A percentile compares a stretch with the other conserved stretches of the same genome.
phyloP scores from a whole-genome alignment of 2,329 filamentous ascomycete species.

The Cadophora luteo-olivacea region DNA sequence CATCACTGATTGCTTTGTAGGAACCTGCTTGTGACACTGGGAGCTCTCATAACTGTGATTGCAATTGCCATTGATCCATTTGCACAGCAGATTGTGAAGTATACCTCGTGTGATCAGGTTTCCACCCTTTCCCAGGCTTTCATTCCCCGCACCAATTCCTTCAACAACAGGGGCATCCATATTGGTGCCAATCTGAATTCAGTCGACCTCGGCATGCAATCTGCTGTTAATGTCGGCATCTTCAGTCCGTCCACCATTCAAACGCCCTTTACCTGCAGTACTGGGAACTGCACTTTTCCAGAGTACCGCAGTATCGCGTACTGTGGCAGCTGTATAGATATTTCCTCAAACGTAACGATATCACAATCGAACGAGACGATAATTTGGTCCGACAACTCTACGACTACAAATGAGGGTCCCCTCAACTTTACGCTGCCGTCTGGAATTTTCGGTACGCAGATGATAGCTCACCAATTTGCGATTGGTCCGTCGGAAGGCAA shows the following conservation, averaged over 20 bases:
- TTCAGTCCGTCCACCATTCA: conserved; percentile 17
- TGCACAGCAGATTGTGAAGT: conserved; percentile 26
- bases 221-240: conserved; percentile 24
- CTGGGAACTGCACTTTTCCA: conserved; percentile 32
- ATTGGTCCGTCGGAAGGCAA: background rate
- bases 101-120: conserved; percentile 16
- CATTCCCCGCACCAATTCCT: conserved; percentile 23
- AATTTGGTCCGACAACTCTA: background rate
- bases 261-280: conserved; percentile 24
- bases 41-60: conserved; percentile 30
- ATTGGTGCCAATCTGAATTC: conserved; percentile 7
- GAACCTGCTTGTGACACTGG: conserved; percentile 17
- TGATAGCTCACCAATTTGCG: background rate
- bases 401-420: background rate
- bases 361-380: background rate
- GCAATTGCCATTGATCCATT: conserved; percentile 28
- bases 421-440: background rate
- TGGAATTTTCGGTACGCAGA: background rate
- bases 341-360: conserved; percentile 5
- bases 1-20: conserved; percentile 7
- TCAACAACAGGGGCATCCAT: conserved; percentile 7
- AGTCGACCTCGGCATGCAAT: conserved; percentile 22
- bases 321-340: conserved; percentile 4
- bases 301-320: conserved; percentile 2
- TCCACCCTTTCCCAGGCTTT: conserved; percentile 3